Base-by-base conservation (phyloP, 2,329 filamentous ascomycete species). In the Sporothrix dimorphospora region DNA sequence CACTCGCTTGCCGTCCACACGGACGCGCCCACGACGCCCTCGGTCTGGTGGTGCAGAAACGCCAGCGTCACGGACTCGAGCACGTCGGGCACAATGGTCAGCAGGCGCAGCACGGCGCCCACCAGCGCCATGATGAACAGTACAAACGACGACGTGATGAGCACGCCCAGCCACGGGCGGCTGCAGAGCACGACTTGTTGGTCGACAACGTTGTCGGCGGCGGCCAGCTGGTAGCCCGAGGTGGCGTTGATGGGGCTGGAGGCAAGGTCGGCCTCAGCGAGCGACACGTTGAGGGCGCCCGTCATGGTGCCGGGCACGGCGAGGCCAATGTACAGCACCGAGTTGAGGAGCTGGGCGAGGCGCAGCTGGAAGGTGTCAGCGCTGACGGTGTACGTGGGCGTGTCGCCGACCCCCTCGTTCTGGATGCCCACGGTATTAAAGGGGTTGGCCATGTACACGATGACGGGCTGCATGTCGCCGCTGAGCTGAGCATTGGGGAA, bases 331-430 rank as follows among this genome's bases (percentile, higher is more conserved):
- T 30, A 38, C 21, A 71, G 45, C 21, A 71, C n/a, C 7, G 71
- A 45, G 69, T 74, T 74, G 65, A 74, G 65, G 14, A 74, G 40
- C 65, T 71, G 73, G 42, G 69, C 69, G 1, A 74, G 49, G 21
- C 73, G 71, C 7, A 45, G 16, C 55, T 69, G 57, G 38, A 74
- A 70, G 21, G 42, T 27, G 12, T 42, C 30, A 9, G 4, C 6
- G 11, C 27, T 40, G 11, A 68, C 40, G 7, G 57, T 27, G 69
- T n/a, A 57, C 19, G 27, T 40, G 4, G 55, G 51, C 1, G 40
- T 72, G 34, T 70, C 59, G 63, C 38, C 65, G 1, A 27, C 0
- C 24, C 53, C 14, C 21, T 63, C 27, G 53, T 68, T 34, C 2
- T 16, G 16, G 27, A 21, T 24, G 9, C 7, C 24, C 16, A 70